Base-by-base conservation (phyloP, 2,329 filamentous ascomycete genomes). In the Chaetothyriales sp. region DNA sequence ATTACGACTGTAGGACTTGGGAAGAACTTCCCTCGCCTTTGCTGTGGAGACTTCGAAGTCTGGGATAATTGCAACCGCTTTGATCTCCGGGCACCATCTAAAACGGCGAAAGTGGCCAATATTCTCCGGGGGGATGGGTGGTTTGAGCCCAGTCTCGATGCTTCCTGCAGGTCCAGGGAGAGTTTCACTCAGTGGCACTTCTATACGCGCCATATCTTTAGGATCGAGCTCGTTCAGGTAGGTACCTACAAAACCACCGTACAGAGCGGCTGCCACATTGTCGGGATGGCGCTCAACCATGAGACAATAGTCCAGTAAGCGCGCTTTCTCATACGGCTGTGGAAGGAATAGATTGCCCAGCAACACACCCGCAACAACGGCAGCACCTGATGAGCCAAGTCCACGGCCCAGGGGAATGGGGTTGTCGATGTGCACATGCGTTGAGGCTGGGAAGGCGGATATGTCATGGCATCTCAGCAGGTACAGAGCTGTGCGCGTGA, bases 61-160 rank as follows among this genome's bases (percentile, higher is more conserved):
- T 7, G 92, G 92, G 56, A 98, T 95, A 62, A 98, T 90, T 59
- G 89, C 89, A 58, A 98, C 84, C 56, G 89, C 90, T 74, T 95
- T 97, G 75, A 98, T 95, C 68, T 94, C 87, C 58, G 83, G 81
- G 53, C 88, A 85, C 90, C 90, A 97, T 44, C 82, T 81, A 69
- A 95, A 97, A 69, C 89, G 90, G 71, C 94, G 89, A 73, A 94
- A 94, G 68, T 95, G 89, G 47, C 90, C 92, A 62, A 98, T 97
- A 63, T 89, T 86, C 60, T 83, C 67, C 2, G 92, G 92, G n/a
- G 92, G 92, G 65, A 87, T 79, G 4, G 92, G 90, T 18, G 92
- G 92, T 60, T 75, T 82, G 62, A 85, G 76, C 43, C 92, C 90
- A 0, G 90, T 97, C 67, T 97, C 89, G 47, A 89, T 76, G 50